Conservation (phyloP, 2,329 filamentous ascomycete genomes). For the Pseudogymnoascus sp. region DNA sequence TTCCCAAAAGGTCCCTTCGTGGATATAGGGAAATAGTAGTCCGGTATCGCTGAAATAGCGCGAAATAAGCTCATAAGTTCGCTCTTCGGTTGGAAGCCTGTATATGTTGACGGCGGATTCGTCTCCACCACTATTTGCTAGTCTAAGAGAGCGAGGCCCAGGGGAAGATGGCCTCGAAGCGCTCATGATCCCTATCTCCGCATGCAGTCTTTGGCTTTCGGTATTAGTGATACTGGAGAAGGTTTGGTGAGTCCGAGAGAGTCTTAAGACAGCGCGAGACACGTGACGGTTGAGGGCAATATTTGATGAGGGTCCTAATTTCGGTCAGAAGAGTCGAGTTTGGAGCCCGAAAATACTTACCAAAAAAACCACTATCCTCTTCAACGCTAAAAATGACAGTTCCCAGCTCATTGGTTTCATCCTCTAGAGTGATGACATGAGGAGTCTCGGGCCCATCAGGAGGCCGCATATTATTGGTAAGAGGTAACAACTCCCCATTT, state of each 20-base stretch:
- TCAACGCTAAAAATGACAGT: conserved; percentile 26
- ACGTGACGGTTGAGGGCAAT: conserved; percentile 33
- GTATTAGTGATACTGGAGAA: conserved; percentile 11
- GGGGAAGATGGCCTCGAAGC: conserved; percentile 19
- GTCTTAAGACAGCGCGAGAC: conserved; percentile 23
- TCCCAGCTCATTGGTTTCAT: conserved; percentile 26
- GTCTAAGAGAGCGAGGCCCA: background rate
- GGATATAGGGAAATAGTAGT: conserved; percentile 33
- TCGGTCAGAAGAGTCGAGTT: background rate
- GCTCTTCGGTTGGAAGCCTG: conserved; percentile 25
- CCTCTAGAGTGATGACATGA: conserved; percentile 9
- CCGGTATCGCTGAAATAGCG: conserved; percentile 32
- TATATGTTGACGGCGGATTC: conserved; percentile 23
- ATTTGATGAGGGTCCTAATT: conserved; percentile 34
- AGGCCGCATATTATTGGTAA: background rate
- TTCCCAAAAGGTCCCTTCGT: conserved; percentile 28
- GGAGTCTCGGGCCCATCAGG: conserved; percentile 14
- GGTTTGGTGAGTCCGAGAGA: conserved; percentile 9
- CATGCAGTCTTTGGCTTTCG: background rate
- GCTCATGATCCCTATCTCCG: conserved; percentile 15
- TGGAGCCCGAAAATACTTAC: conserved; percentile 14
- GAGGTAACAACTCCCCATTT: background rate
- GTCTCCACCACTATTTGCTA: conserved; percentile 7
- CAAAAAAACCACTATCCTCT: conserved; percentile 29
- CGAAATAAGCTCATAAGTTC: conserved; percentile 26